phyloP scores from a whole-genome alignment of 139 green algal species.

The Volvox reticuliferus region DNA sequence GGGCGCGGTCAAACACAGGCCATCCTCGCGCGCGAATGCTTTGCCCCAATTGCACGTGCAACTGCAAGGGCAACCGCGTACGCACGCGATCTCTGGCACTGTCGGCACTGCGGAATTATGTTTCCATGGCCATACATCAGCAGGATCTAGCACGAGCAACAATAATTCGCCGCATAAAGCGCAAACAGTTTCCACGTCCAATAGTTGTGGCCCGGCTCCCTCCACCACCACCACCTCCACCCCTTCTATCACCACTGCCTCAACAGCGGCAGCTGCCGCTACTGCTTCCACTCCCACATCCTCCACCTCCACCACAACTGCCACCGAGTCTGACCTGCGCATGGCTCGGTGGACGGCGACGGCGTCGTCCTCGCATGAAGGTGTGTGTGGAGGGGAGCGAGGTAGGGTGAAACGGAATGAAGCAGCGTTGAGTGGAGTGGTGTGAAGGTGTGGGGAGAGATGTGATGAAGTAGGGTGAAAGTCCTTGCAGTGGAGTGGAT shows the following conservation, averaged over 20 bases:
- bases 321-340: constrained; percentile 4
- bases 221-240: neutral
- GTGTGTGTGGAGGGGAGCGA: constrained; percentile 6
- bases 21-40: neutral
- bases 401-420: neutral
- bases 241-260: neutral
- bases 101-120: too few species aligned
- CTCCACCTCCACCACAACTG: neutral
- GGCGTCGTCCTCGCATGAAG: neutral
- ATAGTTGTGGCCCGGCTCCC: neutral
- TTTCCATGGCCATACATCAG: neutral
- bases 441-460: too few species aligned
- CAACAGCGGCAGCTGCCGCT: neutral
- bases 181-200: neutral
- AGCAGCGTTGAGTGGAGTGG: too few species aligned
- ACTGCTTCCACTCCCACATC: neutral
- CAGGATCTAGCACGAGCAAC: neutral
- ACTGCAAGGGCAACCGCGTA: neutral
- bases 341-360: constrained; percentile 5
- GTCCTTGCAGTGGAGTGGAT: too few species aligned
- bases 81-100: neutral
- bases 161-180: neutral
- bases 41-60: neutral
- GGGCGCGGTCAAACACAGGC: neutral
- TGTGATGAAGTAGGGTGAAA: too few species aligned